phyloP scores from a whole-genome alignment of 768 basidiomycete species.

The Auriscalpium microsporum region DNA sequence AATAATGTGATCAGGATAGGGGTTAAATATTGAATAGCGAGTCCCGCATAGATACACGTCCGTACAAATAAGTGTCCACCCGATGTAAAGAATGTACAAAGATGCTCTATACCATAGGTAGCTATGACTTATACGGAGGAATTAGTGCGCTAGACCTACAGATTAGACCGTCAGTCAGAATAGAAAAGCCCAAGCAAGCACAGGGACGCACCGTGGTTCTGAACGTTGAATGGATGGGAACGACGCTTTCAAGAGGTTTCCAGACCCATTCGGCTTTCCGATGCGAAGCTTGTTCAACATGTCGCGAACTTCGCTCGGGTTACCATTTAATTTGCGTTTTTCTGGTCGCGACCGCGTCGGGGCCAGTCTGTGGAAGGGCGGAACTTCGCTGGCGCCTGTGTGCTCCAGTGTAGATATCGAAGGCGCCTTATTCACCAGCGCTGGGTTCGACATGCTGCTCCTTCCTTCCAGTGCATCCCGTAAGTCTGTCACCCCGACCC shows the following conservation, averaged over 20 bases:
- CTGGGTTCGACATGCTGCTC: conserved; percentile 73
- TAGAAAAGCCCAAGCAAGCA: background rate
- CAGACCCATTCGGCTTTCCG: conserved; percentile 50
- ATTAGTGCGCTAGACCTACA: conserved; percentile 16
- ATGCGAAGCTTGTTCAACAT: conserved; percentile 79
- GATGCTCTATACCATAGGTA: background rate
- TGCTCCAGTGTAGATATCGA: conserved; percentile 76
- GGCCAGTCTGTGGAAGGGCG: conserved; percentile 32
- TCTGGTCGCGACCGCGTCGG: conserved; percentile 47
- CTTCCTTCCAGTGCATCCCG: conserved; percentile 85
- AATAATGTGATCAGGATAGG: too few relatives aligned
- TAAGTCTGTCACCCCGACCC: conserved; percentile 81
- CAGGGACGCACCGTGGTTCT: conserved; percentile 30
- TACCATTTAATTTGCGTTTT: conserved; percentile 40
- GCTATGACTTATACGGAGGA: conserved; percentile 27
- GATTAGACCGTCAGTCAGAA: background rate
- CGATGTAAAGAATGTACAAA: background rate
- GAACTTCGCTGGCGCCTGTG: conserved; percentile 34
- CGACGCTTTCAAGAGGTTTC: conserved; percentile 60
- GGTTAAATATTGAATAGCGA: background rate
- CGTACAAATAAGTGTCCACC: background rate
- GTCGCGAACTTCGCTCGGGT: conserved; percentile 68
- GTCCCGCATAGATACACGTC: background rate
- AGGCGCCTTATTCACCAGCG: conserved; percentile 49
- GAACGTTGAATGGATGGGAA: conserved; percentile 49